These are phyloP conservation scores for Cystoisospora suis DNA, from an alignment of 169 alveolate genomes.

Conservation along the genomic window DNA sequence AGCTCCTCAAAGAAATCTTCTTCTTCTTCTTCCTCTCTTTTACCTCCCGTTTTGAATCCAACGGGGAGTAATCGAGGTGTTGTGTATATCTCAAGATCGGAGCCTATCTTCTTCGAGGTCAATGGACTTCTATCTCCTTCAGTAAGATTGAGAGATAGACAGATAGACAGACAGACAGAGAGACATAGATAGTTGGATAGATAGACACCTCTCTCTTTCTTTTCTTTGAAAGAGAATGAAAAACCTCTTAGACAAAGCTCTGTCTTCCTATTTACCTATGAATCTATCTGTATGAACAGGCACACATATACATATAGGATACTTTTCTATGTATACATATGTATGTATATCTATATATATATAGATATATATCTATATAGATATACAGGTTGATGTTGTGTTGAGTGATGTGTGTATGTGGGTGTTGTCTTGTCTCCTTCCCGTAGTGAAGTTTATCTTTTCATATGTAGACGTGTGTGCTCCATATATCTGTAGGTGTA, in stretches of 20 bases:
- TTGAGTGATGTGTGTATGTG: too few species aligned
- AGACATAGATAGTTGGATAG: not conserved
- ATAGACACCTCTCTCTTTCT: too few species aligned
- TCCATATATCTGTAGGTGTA: not conserved
- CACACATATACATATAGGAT: too few species aligned
- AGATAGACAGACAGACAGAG: too few species aligned
- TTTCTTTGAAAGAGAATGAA: not conserved
- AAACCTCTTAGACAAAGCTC: not conserved
- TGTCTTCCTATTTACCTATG: not conserved
- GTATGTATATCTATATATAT: not conserved
- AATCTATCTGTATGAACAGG: not conserved
- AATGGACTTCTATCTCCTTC: slow-evolving; percentile 58
- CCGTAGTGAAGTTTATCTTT: too few species aligned
- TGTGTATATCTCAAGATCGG: slow-evolving; percentile 9
- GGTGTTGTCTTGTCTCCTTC: too few species aligned
- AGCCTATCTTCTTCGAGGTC: slow-evolving; percentile 34
- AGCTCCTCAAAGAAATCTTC: not conserved
- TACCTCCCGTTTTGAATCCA: not conserved
- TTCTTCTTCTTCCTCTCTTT: not conserved
- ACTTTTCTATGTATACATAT: not conserved
- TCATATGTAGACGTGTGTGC: too few species aligned
- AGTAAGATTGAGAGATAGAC: slow-evolving; percentile 15
- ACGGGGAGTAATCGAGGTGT: slow-evolving; percentile 38
- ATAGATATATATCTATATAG: too few species aligned
- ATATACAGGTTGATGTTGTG: too few species aligned